Percentiles rank a stretch among this genome's conserved stretches.
These are phyloP conservation scores for Kurtzmaniella natalensis DNA, from an alignment of 1,139 yeast species.

Conservation along the genomic window DNA sequence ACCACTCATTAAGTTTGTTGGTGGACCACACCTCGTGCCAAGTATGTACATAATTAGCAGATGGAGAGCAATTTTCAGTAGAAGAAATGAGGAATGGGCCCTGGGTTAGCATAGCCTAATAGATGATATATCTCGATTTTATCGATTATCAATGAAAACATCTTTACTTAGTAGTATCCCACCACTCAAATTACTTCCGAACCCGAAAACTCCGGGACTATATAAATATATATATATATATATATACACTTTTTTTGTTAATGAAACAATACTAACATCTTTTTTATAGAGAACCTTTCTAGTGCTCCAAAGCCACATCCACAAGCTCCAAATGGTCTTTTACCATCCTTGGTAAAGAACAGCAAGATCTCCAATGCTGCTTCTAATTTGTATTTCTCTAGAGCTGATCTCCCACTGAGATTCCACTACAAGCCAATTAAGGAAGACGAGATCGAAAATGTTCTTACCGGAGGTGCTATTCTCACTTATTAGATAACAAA, in stretches of 20 bases:
- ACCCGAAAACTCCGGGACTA: not conserved
- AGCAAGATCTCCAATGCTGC: conserved; percentile 35
- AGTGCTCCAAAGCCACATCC: conserved; percentile 38
- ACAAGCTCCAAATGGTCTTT: conserved; percentile 47
- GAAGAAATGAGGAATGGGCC: too few species aligned
- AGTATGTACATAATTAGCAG: too few species aligned
- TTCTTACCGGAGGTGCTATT: conserved; percentile 72
- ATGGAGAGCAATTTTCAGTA: too few species aligned
- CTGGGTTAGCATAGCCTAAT: too few species aligned
- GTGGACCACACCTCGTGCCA: conserved; percentile 54
- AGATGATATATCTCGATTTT: too few species aligned
- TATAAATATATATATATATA: too few species aligned
- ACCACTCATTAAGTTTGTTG: conserved; percentile 62
- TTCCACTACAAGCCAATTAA: conserved; percentile 63
- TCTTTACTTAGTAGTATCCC: too few species aligned
- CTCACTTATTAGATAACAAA: not conserved
- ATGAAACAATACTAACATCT: conserved; percentile 24
- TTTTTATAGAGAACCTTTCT: conserved; percentile 19
- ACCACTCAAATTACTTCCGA: too few species aligned
- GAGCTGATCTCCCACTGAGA: conserved; percentile 64
- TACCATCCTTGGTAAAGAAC: conserved; percentile 32
- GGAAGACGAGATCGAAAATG: conserved; percentile 66
- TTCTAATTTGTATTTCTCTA: conserved; percentile 50
- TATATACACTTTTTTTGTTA: too few species aligned
- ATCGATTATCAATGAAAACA: too few species aligned